Evolutionary conservation across 1,139 yeast species (phyloP).

Genomic region (Taphrina sp.): DNA sequence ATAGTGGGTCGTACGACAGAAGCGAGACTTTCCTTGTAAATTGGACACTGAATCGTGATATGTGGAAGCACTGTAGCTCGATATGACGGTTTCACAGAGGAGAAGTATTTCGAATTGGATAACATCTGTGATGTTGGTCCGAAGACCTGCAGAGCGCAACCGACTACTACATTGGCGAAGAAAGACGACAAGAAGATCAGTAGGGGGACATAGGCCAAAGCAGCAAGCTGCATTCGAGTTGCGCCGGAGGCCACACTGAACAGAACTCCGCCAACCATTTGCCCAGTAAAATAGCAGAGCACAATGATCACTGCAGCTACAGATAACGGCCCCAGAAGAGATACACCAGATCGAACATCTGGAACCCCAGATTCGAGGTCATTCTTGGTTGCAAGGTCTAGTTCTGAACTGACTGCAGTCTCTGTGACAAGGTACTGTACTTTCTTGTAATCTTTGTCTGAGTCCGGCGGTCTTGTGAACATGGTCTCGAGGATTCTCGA

Average conservation of each 20-base stretch:
- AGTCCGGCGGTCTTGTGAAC: constrained; percentile 3
- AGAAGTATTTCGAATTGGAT: constrained; percentile 28
- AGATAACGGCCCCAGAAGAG: no score
- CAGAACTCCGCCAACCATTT: not conserved
- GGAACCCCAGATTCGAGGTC: not conserved
- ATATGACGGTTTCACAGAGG: constrained; percentile 22
- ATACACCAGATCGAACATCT: not conserved
- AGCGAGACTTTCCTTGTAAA: constrained; percentile 32
- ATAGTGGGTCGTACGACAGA: constrained; percentile 32
- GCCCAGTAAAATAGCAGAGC: constrained; percentile 4
- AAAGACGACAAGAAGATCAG: constrained; percentile 19
- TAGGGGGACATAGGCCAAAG: constrained; percentile 20
- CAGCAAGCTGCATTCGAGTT: constrained; percentile 2
- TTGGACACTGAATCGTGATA: constrained; percentile 34
- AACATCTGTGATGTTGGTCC: constrained; percentile 31
- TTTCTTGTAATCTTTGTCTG: not conserved
- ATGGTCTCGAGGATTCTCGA: constrained; percentile 5
- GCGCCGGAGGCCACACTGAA: constrained; percentile 11
- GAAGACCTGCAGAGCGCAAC: constrained; percentile 21
- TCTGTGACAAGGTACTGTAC: constrained; percentile 1
- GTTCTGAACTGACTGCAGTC: constrained; percentile 1
- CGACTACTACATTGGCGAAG: constrained; percentile 25
- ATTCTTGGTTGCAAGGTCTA: not conserved
- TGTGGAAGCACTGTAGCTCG: constrained; percentile 29
- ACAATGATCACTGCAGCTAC: constrained; percentile 8